These are phyloP conservation scores for Globisporangium barbulae DNA, from an alignment of 352 stramenopile species.

Conservation along the genomic window DNA sequence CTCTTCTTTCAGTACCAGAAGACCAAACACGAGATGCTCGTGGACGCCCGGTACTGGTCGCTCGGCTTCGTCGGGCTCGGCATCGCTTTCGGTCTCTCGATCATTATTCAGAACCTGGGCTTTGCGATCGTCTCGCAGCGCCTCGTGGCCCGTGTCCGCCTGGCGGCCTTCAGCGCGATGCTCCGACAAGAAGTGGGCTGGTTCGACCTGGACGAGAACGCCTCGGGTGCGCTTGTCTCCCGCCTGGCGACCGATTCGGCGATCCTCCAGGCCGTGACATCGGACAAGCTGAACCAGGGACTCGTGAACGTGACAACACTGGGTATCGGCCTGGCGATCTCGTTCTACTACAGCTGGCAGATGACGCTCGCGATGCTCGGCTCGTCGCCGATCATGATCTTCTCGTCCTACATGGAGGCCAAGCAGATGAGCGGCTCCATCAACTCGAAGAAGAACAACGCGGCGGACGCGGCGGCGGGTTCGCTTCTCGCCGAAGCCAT, in stretches of 20 bases:
- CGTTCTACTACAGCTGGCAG: background rate
- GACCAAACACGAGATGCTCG: conserved; percentile 35
- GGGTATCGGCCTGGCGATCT: background rate
- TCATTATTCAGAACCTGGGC: conserved; percentile 22
- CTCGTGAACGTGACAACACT: conserved; percentile 48
- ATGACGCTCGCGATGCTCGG: background rate
- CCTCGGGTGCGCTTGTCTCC: conserved; percentile 51
- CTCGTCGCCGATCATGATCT: conserved; percentile 23
- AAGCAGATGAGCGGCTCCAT: conserved; percentile 30
- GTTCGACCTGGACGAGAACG: conserved; percentile 63
- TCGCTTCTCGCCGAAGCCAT: conserved; percentile 41
- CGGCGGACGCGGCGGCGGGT: conserved; percentile 31
- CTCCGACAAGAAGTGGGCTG: conserved; percentile 69
- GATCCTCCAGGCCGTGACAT: conserved; percentile 68
- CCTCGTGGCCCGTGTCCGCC: conserved; percentile 24
- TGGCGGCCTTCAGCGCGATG: conserved; percentile 46
- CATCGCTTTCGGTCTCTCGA: too few relatives aligned
- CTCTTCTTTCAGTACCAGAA: conserved; percentile 41
- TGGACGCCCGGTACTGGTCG: conserved; percentile 29
- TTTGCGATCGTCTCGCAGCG: too few relatives aligned
- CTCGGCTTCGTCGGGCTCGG: conserved; percentile 22
- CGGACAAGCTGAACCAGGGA: conserved; percentile 51
- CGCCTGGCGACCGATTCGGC: conserved; percentile 68
- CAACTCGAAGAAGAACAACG: conserved; percentile 40
- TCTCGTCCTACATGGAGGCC: conserved; percentile 5